A percentile compares a stretch with the other conserved stretches of the same genome.
Evolutionary conservation across 495 filamentous ascomycete genomes (phyloP).

Genomic region (Penicillium cinerascens): DNA sequence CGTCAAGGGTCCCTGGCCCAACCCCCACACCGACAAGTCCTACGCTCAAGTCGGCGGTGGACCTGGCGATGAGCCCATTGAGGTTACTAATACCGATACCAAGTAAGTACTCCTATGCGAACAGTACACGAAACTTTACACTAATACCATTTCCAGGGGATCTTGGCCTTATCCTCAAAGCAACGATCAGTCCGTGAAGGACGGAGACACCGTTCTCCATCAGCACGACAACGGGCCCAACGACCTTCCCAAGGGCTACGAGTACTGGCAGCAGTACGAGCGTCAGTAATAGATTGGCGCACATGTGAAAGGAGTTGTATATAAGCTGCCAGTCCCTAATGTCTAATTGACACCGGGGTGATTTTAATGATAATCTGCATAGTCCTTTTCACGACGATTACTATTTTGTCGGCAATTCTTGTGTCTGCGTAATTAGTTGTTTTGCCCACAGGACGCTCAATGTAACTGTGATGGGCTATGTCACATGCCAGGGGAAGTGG

Average conservation of each 20-base stretch:
- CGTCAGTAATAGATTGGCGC: conserved; percentile 4
- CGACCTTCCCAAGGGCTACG: conserved; percentile 16
- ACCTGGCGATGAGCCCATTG: conserved; percentile 4
- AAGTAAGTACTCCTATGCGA: conserved; percentile 1
- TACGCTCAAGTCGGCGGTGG: conserved; percentile 10
- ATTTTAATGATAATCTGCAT: conserved; percentile 3
- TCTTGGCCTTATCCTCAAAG: conserved; percentile 11
- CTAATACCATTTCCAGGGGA: neutral
- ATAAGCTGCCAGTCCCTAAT: conserved; percentile 11
- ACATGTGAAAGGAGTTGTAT: conserved; percentile 8
- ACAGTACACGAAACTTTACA: too few species aligned
- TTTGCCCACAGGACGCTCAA: neutral
- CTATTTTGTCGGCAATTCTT: too few species aligned
- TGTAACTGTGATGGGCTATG: neutral
- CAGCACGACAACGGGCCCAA: conserved; percentile 15
- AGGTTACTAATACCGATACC: conserved; percentile 7
- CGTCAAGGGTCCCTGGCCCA: conserved; percentile 2
- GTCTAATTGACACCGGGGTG: neutral
- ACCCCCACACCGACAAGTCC: conserved; percentile 6
- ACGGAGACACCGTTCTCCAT: conserved; percentile 6
- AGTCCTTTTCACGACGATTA: neutral
- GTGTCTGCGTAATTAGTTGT: neutral
- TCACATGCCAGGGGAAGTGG: neutral
- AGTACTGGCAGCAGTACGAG: conserved; percentile 16
- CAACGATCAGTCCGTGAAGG: conserved; percentile 14